Evolutionary conservation across 108 stramenopile genomes (phyloP).

Genomic region (Pseudonitzschia multiseries): DNA sequence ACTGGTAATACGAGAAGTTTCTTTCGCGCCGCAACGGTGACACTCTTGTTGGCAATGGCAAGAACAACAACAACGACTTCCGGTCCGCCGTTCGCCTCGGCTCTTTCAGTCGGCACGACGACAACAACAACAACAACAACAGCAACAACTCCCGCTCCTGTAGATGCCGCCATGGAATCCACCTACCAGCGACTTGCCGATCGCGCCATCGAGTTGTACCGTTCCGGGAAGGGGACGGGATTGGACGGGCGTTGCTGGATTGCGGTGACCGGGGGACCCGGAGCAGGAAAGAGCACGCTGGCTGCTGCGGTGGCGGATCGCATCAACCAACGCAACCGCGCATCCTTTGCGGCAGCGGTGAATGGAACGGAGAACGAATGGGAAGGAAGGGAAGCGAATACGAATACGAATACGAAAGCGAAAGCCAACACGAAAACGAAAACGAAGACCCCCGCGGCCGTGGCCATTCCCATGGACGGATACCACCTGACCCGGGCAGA

Average conservation of each 20-base stretch:
- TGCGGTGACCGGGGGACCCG: constrained; percentile 66
- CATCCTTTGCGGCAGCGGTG: no score
- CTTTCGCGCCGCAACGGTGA: no score
- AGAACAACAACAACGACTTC: no score
- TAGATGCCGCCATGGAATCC: constrained; percentile 2
- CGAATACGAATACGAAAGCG: no score
- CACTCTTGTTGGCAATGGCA: no score
- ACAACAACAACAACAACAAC: no score
- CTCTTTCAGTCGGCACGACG: no score
- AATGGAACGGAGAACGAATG: not conserved
- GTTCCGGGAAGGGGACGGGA: constrained; percentile 3
- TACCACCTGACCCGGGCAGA: constrained; percentile 56
- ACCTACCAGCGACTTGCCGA: not conserved
- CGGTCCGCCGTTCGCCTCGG: no score
- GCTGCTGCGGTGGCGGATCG: constrained; percentile 41
- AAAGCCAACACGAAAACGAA: no score
- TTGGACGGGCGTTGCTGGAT: constrained; percentile 24
- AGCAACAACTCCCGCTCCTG: no score
- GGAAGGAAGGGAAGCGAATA: no score
- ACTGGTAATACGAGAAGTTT: no score
- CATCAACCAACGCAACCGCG: constrained; percentile 20
- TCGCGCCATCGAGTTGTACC: not conserved
- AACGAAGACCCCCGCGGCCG: constrained; percentile 11
- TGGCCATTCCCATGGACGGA: constrained; percentile 75
- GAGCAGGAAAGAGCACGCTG: constrained; percentile 67